Evolutionary conservation across 2,329 filamentous ascomycete species (phyloP).

Genomic region (Colletotrichum sp.): DNA sequence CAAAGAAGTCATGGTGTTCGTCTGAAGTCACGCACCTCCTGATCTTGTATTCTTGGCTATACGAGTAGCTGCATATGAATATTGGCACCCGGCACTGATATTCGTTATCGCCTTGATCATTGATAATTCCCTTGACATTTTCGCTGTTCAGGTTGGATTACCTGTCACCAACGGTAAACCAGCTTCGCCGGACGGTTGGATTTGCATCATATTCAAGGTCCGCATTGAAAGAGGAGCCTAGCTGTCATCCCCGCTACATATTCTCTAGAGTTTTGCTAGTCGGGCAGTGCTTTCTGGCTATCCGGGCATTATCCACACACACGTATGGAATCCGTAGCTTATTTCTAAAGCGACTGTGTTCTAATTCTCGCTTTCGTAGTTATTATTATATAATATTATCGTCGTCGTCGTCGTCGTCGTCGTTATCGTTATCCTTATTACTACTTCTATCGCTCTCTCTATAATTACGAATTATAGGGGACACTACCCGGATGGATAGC

Average conservation of each 20-base stretch:
- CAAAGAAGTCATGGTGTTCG: neutral
- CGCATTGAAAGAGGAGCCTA: accelerated
- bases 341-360: too few relatives aligned
- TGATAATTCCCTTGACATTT: neutral
- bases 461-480: too few relatives aligned
- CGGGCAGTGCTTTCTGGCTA: too few relatives aligned
- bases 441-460: too few relatives aligned
- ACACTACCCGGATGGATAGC: too few relatives aligned
- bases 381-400: too few relatives aligned
- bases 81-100: neutral
- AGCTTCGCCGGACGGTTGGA: neutral
- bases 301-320: too few relatives aligned
- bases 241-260: neutral
- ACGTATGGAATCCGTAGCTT: too few relatives aligned
- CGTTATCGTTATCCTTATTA: too few relatives aligned
- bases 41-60: neutral
- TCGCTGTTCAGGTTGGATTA: neutral
- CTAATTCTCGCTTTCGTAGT: too few relatives aligned
- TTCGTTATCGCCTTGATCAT: accelerated
- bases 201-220: neutral
- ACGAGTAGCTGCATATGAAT: neutral
- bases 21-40: neutral
- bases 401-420: too few relatives aligned
- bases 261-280: too few relatives aligned
- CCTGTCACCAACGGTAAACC: neutral